These are phyloP conservation scores for Mycena amicta DNA, from an alignment of 768 basidiomycete species.

Conservation along the genomic window DNA sequence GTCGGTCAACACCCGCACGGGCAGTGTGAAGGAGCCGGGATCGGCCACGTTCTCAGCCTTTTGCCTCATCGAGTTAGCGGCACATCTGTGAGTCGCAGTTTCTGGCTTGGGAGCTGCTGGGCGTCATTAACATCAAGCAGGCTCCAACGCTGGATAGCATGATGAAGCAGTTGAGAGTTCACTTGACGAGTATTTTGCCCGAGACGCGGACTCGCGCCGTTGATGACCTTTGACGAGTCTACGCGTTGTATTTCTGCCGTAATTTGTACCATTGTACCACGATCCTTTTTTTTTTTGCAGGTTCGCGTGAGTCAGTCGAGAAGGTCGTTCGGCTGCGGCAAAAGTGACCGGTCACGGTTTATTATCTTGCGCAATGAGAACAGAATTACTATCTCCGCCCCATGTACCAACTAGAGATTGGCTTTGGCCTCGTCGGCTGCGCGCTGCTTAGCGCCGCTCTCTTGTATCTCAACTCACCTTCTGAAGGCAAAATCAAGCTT, in stretches of 20 bases:
- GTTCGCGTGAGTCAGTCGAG: no score
- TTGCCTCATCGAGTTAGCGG: not conserved
- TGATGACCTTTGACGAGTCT: not conserved
- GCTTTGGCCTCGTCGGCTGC: slow-evolving; percentile 45
- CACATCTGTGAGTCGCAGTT: not conserved
- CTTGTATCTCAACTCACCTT: slow-evolving; percentile 42
- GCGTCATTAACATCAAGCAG: not conserved
- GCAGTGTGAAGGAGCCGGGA: slow-evolving; percentile 18
- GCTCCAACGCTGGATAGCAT: not conserved
- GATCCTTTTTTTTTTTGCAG: no score
- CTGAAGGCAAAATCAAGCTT: slow-evolving; percentile 56
- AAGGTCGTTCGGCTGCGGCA: not conserved
- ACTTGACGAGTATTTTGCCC: not conserved
- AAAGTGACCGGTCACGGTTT: no score
- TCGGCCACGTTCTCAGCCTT: slow-evolving; percentile 7
- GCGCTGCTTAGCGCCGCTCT: slow-evolving; percentile 47
- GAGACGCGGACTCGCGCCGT: not conserved
- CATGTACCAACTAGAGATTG: slow-evolving; percentile 71
- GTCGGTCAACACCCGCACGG: slow-evolving; percentile 1
- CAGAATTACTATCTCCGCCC: slow-evolving; percentile 1
- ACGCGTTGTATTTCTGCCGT: no score
- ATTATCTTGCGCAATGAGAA: slow-evolving; percentile 2
- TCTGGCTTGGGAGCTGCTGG: no score
- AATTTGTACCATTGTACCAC: no score
- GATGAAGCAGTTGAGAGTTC: not conserved